Base-by-base conservation (phyloP, 176 grass and related monocot genomes). In the Bromus sterilis region DNA sequence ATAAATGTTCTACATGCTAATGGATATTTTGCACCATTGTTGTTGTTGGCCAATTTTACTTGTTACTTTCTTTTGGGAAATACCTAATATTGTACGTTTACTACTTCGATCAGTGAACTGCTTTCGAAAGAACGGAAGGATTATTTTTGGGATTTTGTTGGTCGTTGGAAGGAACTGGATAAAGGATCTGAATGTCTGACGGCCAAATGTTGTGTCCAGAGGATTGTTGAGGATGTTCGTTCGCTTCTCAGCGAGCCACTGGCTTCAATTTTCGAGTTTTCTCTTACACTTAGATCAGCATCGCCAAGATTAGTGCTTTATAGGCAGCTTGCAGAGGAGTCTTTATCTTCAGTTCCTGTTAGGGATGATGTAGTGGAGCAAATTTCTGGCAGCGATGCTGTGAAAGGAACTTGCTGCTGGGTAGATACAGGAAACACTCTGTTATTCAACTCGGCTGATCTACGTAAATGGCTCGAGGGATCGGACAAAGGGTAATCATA, bases 201-300 rank as follows among this genome's bases (percentile, higher is more conserved):
- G 8, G 90, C 93, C 69, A 98, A 89, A 88, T 98, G 96, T 76
- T 98, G 96, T 56, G 48, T 86, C 30, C 84, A 93, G 66, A 89
- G 85, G 83, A 93, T 98, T 81, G 79, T 91, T 42, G 83, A 92
- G 21, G 90, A 93, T 82, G 87, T 86, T 51, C 80, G 33, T 26
- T 86, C 86, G 60, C 77, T 98, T 88, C 85, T 98, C 46, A 98
- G 83, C 12, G 82, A 91, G 58, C 82, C 86, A 40, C 79, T 98
- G 33, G 82, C 88, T 86, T 89, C 86, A 62, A 71, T 98, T 78
- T 95, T 98, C 80, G 96, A 95, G 66, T 90, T 98, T 56, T 95
- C 96, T 89, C 88, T 98, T 85, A 88, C 88, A 74, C 96, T 98
- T 86, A 86, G 96, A 87, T 93, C 92, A 33, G 84, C 96, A 66